A percentile compares a stretch with the other conserved stretches of the same genome.
Conservation (phyloP, 495 filamentous ascomycete species). For the Lasiosphaeria hispida region DNA sequence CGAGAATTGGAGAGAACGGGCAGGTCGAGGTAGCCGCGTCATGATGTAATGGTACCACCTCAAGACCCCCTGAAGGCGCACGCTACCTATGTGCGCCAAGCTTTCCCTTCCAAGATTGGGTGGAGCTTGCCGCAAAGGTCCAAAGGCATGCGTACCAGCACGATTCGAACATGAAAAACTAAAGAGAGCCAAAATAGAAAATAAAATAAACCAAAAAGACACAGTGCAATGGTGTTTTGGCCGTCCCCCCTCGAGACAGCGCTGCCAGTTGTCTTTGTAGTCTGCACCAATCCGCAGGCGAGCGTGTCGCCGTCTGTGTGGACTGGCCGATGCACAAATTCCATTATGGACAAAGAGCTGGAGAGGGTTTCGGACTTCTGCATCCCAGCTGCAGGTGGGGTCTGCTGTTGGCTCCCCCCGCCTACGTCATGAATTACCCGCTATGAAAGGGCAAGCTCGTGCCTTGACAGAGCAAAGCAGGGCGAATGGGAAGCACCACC, state of each 20-base stretch:
- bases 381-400: not conserved
- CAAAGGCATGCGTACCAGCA: not conserved
- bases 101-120: not conserved
- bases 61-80: not conserved
- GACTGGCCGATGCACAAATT: no score
- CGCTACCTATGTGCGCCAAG: not conserved
- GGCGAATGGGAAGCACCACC: slow-evolving; percentile 9
- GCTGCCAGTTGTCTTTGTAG: no score
- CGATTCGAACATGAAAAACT: no score
- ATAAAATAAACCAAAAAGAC: not conserved
- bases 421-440: slow-evolving; percentile 16
- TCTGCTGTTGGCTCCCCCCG: not conserved
- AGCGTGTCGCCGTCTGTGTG: no score
- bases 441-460: slow-evolving; percentile 8
- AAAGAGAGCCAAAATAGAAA: no score
- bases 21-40: slow-evolving; percentile 1
- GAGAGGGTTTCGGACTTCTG: not conserved
- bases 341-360: no score
- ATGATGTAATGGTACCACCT: slow-evolving; percentile 4
- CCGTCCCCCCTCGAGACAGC: no score
- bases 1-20: not conserved
- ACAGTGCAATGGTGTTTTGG: not conserved
- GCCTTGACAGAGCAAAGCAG: slow-evolving; percentile 1
- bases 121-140: not conserved
- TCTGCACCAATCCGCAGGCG: no score